Conservation (phyloP, 306 rosid species). For the Aeschynomene evenia region DNA sequence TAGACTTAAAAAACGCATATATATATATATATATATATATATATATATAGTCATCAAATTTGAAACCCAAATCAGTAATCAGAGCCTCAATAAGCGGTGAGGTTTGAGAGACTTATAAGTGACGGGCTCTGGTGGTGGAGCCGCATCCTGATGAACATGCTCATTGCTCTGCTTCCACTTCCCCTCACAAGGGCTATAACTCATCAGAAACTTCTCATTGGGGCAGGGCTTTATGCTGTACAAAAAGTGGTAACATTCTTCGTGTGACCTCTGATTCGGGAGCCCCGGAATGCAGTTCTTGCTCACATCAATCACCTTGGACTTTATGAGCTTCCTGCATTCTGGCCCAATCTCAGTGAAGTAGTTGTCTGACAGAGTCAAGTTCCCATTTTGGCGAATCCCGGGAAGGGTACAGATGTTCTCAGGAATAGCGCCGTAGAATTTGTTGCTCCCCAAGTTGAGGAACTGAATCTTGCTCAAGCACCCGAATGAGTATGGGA, state of each 20-base stretch:
- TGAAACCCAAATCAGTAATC: too few relatives aligned
- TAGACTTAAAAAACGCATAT: too few relatives aligned
- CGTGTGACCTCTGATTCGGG: constrained; percentile 37
- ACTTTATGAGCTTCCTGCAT: constrained; percentile 50
- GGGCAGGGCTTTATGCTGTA: constrained; percentile 28
- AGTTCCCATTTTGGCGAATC: constrained; percentile 18
- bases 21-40: too few relatives aligned
- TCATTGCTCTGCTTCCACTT: not conserved
- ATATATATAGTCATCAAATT: not conserved
- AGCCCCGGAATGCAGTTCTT: constrained; percentile 61
- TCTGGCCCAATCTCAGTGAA: constrained; percentile 58
- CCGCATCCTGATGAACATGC: not conserved
- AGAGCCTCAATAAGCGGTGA: constrained; percentile 31
- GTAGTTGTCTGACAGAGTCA: constrained; percentile 50
- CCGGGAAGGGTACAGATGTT: constrained; percentile 47
- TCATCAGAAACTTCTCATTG: constrained; percentile 9
- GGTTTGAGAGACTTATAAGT: constrained; percentile 47
- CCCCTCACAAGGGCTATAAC: constrained; percentile 45
- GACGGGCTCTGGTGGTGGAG: constrained; percentile 30
- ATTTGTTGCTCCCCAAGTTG: constrained; percentile 41
- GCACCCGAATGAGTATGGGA: constrained; percentile 70
- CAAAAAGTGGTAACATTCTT: constrained; percentile 40
- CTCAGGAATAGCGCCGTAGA: constrained; percentile 67
- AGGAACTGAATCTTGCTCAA: constrained; percentile 41
- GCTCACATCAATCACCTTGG: constrained; percentile 40